A percentile compares a stretch with the other conserved stretches of the same genome.
Evolutionary conservation across 2,329 filamentous ascomycete genomes (phyloP).

Genomic region (Aspergillus quadrilineatus): DNA sequence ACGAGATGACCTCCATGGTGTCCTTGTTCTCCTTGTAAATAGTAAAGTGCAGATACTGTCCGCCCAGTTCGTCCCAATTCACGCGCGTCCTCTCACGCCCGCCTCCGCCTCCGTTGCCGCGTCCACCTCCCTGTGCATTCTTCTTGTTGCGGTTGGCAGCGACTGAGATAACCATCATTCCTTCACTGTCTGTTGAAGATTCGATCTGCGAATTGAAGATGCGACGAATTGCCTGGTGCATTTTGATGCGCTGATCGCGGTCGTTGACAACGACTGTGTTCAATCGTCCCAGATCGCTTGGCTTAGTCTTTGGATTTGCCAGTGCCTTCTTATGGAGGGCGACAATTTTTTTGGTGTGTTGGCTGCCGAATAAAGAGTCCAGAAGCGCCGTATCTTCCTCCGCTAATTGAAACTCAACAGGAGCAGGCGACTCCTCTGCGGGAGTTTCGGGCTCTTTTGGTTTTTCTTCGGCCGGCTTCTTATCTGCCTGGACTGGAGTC

Average conservation of each 20-base stretch:
- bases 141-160: slow-evolving; percentile 36
- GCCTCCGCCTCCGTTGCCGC: slow-evolving; percentile 30
- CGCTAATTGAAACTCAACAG: slow-evolving; percentile 35
- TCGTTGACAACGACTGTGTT: slow-evolving; percentile 57
- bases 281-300: slow-evolving; percentile 56
- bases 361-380: slow-evolving; percentile 51
- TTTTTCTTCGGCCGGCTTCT: slow-evolving; percentile 18
- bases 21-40: slow-evolving; percentile 97
- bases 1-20: slow-evolving; percentile 85
- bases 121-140: slow-evolving; percentile 24
- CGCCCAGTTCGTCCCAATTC: slow-evolving; percentile 66
- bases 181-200: slow-evolving; percentile 71
- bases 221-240: slow-evolving; percentile 68
- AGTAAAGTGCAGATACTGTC: slow-evolving; percentile 84
- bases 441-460: slow-evolving; percentile 15
- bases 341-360: slow-evolving; percentile 52
- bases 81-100: slow-evolving; percentile 44
- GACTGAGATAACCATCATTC: slow-evolving; percentile 61
- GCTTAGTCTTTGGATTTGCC: slow-evolving; percentile 54
- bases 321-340: slow-evolving; percentile 57
- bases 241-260: slow-evolving; percentile 60
- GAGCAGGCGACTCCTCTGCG: slow-evolving; percentile 17
- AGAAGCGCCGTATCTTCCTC: slow-evolving; percentile 48
- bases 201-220: slow-evolving; percentile 79
- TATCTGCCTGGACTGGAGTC: slow-evolving; percentile 11